A percentile compares a stretch with the other conserved stretches of the same genome.
Evolutionary conservation across 2,329 filamentous ascomycete species (phyloP).

Genomic region (Aspergillus spinulosporus): DNA sequence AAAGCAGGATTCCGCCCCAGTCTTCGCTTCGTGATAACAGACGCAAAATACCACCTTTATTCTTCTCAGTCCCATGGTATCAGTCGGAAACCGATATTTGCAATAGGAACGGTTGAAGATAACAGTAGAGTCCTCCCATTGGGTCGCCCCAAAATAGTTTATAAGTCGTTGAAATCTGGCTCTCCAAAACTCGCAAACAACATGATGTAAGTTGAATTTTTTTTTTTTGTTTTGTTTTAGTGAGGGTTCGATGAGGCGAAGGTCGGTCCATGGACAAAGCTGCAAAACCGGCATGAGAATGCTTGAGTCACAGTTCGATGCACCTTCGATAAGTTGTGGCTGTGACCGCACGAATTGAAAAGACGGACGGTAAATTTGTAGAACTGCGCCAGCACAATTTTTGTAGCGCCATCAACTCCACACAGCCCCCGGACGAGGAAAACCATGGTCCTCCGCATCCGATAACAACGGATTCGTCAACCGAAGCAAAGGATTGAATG

Average conservation of each 20-base stretch:
- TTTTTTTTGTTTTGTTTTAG: neutral
- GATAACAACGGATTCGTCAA: neutral
- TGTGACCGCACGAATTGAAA: neutral
- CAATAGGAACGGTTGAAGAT: constrained; percentile 16
- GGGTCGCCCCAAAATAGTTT: constrained; percentile 38
- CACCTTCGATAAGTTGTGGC: too few relatives aligned
- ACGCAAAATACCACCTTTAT: constrained; percentile 16
- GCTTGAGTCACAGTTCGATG: neutral
- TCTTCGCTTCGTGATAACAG: constrained; percentile 18
- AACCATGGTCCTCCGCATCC: neutral
- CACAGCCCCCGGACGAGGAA: neutral
- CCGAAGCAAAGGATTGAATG: neutral
- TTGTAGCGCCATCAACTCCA: neutral
- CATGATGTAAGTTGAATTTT: neutral
- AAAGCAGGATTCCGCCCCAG: constrained; percentile 23
- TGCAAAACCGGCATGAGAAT: constrained; percentile 8
- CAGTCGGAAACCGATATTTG: constrained; percentile 4
- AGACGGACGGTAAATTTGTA: constrained; percentile 9
- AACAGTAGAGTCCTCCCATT: constrained; percentile 29
- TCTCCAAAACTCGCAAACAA: constrained; percentile 18
- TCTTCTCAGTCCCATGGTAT: constrained; percentile 2
- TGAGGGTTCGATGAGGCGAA: constrained; percentile 8
- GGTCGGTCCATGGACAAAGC: constrained; percentile 5
- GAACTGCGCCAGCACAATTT: constrained; percentile 7
- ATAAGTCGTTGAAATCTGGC: constrained; percentile 26